These are phyloP conservation scores for Bromus sterilis DNA, from an alignment of 176 grass and related monocot species.

Conservation along the genomic window DNA sequence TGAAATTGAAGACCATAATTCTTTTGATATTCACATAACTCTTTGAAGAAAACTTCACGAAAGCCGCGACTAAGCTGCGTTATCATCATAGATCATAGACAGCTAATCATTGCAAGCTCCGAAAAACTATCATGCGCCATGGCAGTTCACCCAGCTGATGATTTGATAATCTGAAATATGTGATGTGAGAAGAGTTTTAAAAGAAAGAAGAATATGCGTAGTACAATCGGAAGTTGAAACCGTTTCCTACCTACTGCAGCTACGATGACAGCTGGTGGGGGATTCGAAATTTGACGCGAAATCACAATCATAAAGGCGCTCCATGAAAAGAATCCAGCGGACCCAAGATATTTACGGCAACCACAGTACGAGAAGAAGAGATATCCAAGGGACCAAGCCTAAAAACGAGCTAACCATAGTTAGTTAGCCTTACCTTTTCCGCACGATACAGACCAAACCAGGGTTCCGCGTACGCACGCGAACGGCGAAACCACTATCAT, in stretches of 20 bases:
- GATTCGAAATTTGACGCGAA: conserved; percentile 4
- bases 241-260: conserved; percentile 16
- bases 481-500: conserved; percentile 4
- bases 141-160: neutral
- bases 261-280: neutral
- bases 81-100: no score
- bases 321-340: neutral
- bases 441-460: conserved; percentile 20
- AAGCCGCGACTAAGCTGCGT: neutral
- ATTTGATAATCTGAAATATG: neutral
- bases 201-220: neutral
- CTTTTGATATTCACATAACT: no score
- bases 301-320: neutral
- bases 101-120: neutral
- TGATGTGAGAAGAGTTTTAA: no score
- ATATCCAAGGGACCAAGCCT: neutral
- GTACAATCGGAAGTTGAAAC: neutral
- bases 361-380: neutral
- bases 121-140: neutral
- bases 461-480: conserved; percentile 35
- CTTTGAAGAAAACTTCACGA: neutral
- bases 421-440: neutral
- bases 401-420: conserved; percentile 34
- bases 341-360: neutral
- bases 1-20: neutral